Evolutionary conservation across 2,329 filamentous ascomycete species (phyloP), one percentile per base, ranked within the genome.

Genomic region (Colletotrichum sp.): DNA sequence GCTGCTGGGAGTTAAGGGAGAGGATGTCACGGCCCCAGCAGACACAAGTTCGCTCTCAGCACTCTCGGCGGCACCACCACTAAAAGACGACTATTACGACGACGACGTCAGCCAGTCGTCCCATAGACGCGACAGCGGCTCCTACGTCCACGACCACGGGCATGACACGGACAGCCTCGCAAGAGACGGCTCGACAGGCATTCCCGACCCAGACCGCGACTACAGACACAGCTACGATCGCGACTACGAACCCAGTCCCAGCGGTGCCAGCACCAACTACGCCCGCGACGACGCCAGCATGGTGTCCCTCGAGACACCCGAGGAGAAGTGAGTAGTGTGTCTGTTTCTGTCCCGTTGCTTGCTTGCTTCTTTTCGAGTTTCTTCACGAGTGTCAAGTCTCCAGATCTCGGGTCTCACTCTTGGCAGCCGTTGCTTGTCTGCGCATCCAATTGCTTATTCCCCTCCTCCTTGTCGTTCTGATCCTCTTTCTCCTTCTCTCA

Each of bases 51-150:
- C 59, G 13, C 30, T 32, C 32, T 30, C 59, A n/a, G 39, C 18
- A 32, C 59, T 32, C 13, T 30, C 59, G 13, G 55, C 55, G 24
- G 39, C 55, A 59, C 48, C 57, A 26, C 83, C 81, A 72, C 80
- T 75, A 71, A 80, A 77, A 69, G 78, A 74, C 43, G 77, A 79
- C 73, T 80, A 78, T 63, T 80, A 84, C 77, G 78, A 74, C 48
- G 77, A 79, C 72, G 80, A 78, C 67, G 80, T 84, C 77, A 79
- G 84, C 77, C 81, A 80, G 76, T 78, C 79, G 52, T 84, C 78
- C 81, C 83, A 77, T 80, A 88, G 80, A 82, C 86, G 78, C 80
- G 86, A 81, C 80, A 84, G 74, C 71, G 74, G 74, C 34, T 76
- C 85, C 82, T 82, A 83, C 78, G 82, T 82, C 43, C n/a, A 52